Base-by-base conservation (phyloP, 2,329 filamentous ascomycete species). In the Colletotrichum euphorbiae region DNA sequence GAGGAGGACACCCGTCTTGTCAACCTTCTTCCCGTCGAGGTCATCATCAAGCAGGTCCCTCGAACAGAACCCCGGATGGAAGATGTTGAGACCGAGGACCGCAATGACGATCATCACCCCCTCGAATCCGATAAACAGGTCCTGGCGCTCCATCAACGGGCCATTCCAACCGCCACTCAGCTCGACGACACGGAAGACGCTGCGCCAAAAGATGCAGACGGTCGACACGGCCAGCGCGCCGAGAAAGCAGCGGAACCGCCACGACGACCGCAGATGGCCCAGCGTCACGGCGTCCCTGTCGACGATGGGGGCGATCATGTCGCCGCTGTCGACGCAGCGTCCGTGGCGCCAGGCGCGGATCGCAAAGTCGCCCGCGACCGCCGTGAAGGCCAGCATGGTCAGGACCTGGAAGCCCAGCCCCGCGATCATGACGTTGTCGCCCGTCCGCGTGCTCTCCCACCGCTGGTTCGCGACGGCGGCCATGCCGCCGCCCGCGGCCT, bases 141-240 rank as follows among this genome's bases (percentile, higher is more conserved):
- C 79, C 78, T 90, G 81, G 42, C 85, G 77, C 38, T 74, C 77
- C 75, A 90, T 90, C 72, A 92, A 76, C 21, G 82, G 77, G 0
- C 89, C 89, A 3, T 74, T 77, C 85, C 89, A 93, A 1, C 90
- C 90, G 59, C 85, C 81, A 70, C 84, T 86, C 70, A 93, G 78
- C 82, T 93, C 90, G 0, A 86, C 87, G 21, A 91, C 86, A 62
- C 91, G 85, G 77, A 89, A 93, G 46, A 89, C 85, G 71, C 85
- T 89, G 8, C 91, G 82, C 73, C 87, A 86, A 69, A 92, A 86
- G 73, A 93, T 88, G 72, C 83, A 85, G 12, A 91, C 59, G n/a
- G 89, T 89, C 2, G 88, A 83, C 2, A 90, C 75, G 1, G 79
- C 75, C 17, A 91, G 80, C 11, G 85, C 86, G n/a, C 72, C 73